phyloP scores from a whole-genome alignment of 106 monocot species.

The Phalaenopsis equestris region DNA sequence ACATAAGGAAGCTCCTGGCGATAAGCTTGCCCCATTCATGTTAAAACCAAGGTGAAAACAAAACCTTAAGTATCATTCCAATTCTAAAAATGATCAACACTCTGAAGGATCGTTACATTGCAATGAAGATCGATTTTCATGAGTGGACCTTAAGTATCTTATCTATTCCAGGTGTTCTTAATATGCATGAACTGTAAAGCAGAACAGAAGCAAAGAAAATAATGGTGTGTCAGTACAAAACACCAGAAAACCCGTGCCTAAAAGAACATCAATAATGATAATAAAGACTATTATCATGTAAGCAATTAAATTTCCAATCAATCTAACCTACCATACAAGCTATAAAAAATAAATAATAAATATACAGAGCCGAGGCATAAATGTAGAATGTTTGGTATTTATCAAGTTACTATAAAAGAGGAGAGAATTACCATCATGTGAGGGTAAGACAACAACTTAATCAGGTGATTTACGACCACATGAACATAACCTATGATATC shows the following conservation, averaged over 20 bases:
- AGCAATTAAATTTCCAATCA: neutral
- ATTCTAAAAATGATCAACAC: neutral
- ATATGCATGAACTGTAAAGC: neutral
- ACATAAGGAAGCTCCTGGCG: neutral
- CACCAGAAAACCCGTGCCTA: neutral
- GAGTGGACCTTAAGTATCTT: neutral
- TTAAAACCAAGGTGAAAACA: neutral
- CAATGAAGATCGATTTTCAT: neutral
- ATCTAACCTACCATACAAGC: neutral
- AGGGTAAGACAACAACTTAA: constrained; percentile 67
- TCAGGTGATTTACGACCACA: constrained; percentile 33
- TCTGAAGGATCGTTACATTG: neutral
- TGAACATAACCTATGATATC: constrained; percentile 48
- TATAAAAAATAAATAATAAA: neutral
- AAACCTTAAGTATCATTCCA: neutral
- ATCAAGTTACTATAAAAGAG: neutral
- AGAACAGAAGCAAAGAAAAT: neutral
- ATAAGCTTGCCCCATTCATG: neutral
- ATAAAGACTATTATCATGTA: neutral
- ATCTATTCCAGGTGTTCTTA: neutral
- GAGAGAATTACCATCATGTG: constrained; percentile 62
- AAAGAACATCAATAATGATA: neutral
- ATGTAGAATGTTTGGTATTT: neutral
- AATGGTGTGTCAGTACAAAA: neutral
- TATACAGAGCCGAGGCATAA: neutral